phyloP scores from a whole-genome alignment of 306 rosid genomes.

The Mimosa pudica region DNA sequence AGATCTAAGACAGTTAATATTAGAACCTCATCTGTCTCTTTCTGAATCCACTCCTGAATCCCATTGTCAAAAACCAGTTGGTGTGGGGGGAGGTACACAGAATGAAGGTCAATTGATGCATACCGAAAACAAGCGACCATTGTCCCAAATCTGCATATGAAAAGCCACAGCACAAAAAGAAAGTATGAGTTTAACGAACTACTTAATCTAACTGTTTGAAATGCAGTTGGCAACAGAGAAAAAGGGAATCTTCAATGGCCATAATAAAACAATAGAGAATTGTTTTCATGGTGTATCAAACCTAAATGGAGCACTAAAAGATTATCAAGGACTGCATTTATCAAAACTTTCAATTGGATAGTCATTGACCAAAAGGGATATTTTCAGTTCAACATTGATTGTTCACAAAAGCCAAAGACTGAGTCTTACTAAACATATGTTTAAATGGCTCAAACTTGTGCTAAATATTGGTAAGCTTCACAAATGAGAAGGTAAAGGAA shows the following conservation, averaged over 20 bases:
- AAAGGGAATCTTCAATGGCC: conserved; percentile 16
- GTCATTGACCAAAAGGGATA: conserved; percentile 7
- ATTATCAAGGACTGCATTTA: conserved; percentile 26
- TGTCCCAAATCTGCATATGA: conserved; percentile 73
- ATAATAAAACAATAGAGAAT: conserved; percentile 22
- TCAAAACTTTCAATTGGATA: conserved; percentile 24
- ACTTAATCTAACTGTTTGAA: conserved; percentile 27
- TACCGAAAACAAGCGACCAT: conserved; percentile 99
- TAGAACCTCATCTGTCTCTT: conserved; percentile 76
- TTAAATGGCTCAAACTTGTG: not conserved
- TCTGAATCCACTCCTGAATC: conserved; percentile 84
- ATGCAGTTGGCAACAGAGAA: conserved; percentile 5
- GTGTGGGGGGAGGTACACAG: conserved; percentile 88
- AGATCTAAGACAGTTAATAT: conserved; percentile 35
- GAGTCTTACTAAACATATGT: not conserved
- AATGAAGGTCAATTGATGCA: conserved; percentile 89
- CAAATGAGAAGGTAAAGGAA: conserved; percentile 15
- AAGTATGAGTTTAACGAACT: conserved; percentile 27
- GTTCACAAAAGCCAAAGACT: conserved; percentile 26
- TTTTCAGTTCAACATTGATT: conserved; percentile 12
- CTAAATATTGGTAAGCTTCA: conserved; percentile 32
- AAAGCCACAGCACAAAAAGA: conserved; percentile 6
- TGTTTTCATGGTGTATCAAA: conserved; percentile 28
- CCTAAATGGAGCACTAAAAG: conserved; percentile 25
- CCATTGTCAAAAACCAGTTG: conserved; percentile 63